A percentile compares a stretch with the other conserved stretches of the same genome.
phyloP scores from a whole-genome alignment of 257 asterid genomes.

The Handroanthus guayacan region DNA sequence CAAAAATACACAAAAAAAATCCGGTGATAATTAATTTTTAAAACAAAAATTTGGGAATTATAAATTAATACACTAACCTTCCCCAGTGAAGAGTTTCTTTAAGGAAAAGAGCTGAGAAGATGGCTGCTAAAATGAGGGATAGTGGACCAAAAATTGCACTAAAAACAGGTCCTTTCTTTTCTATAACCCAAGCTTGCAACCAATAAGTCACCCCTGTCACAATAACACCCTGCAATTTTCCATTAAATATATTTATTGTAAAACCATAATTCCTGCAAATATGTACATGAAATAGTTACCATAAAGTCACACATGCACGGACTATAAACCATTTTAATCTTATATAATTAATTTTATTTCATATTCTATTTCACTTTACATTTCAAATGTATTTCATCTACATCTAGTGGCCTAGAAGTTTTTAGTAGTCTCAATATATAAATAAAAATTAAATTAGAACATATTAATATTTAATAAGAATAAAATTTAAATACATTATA shows the following conservation, averaged over 20 bases:
- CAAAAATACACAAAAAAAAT: not conserved
- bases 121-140: conserved; percentile 51
- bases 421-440: too few species aligned
- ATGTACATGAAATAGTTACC: too few species aligned
- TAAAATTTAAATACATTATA: too few species aligned
- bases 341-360: too few species aligned
- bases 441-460: too few species aligned
- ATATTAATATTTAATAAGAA: too few species aligned
- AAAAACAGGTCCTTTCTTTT: conserved; percentile 62
- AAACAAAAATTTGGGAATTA: not conserved
- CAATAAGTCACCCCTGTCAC: conserved; percentile 51
- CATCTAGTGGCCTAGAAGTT: too few species aligned
- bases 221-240: conserved; percentile 48
- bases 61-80: conserved; percentile 39
- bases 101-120: conserved; percentile 50
- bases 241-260: not conserved
- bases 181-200: conserved; percentile 57
- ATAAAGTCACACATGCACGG: too few species aligned
- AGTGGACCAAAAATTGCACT: conserved; percentile 52
- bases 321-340: too few species aligned
- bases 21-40: not conserved
- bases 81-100: conserved; percentile 60
- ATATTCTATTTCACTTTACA: too few species aligned
- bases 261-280: too few species aligned
- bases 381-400: too few species aligned